Percentiles rank a stretch among this genome's conserved stretches.
phyloP scores from a whole-genome alignment of 148 eudicot species.

The Rhododendron vialii region DNA sequence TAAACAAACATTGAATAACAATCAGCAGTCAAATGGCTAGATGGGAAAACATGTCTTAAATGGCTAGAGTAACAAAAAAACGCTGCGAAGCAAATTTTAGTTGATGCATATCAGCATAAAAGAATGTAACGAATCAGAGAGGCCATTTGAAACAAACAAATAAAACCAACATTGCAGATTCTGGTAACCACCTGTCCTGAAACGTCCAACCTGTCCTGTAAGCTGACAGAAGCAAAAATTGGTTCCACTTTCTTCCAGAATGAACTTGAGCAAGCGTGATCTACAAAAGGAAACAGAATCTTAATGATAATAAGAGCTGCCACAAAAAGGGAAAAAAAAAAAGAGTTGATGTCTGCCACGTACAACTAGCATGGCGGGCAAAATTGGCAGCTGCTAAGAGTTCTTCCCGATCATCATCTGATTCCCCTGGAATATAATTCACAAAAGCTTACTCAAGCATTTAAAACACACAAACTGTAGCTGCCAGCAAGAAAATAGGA shows the following conservation, averaged over 20 bases:
- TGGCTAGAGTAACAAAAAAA: neutral
- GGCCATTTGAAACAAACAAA: neutral
- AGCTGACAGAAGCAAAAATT: conserved; percentile 36
- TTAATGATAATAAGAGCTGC: neutral
- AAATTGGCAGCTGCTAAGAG: conserved; percentile 48
- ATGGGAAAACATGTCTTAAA: neutral
- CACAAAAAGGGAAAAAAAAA: neutral
- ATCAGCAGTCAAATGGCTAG: neutral
- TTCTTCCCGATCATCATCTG: conserved; percentile 49
- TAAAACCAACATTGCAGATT: neutral
- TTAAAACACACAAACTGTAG: neutral
- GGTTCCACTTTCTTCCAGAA: conserved; percentile 64
- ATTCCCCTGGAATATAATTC: conserved; percentile 28
- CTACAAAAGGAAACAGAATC: conserved; percentile 21
- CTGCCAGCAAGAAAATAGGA: neutral
- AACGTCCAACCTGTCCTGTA: conserved; percentile 29
- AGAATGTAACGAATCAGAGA: neutral
- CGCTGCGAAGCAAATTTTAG: neutral
- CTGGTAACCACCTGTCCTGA: conserved; percentile 37
- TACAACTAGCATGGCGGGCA: conserved; percentile 52
- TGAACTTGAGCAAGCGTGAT: conserved; percentile 34
- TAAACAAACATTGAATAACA: neutral
- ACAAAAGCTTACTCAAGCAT: neutral
- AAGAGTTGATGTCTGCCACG: neutral
- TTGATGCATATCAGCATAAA: neutral